phyloP scores from a whole-genome alignment of 345 rosid species.

The Kernera saxatilis region DNA sequence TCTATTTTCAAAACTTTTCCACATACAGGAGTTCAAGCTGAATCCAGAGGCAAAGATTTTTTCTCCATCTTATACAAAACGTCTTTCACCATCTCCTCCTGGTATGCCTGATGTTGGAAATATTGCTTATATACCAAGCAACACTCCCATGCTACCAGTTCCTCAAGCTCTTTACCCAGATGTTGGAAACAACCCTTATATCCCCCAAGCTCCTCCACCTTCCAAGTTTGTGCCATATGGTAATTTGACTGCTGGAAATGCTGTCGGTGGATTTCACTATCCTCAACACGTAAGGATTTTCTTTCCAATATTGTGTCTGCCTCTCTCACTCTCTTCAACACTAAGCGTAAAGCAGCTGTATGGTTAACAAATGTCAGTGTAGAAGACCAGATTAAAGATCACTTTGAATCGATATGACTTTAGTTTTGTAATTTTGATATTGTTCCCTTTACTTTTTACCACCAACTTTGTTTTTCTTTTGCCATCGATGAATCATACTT shows the following conservation, averaged over 20 bases:
- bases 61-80: constrained; percentile 57
- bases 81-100: constrained; percentile 43
- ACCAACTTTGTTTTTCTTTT: not conserved
- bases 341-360: not conserved
- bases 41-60: constrained; percentile 78
- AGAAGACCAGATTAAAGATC: not conserved
- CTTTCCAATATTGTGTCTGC: not conserved
- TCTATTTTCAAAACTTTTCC: not conserved
- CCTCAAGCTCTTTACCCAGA: constrained; percentile 50
- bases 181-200: constrained; percentile 44
- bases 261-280: constrained; percentile 41
- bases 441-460: not conserved
- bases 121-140: constrained; percentile 46
- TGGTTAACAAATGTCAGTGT: not conserved
- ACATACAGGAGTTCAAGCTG: constrained; percentile 73
- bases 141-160: constrained; percentile 43
- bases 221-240: constrained; percentile 52
- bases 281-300: constrained; percentile 55
- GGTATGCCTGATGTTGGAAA: constrained; percentile 39
- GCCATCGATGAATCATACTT: not conserved
- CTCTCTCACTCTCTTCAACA: not conserved
- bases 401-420: not conserved
- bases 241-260: constrained; percentile 43
- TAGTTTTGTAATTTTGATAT: not conserved
- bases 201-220: constrained; percentile 43